These are phyloP conservation scores for Starmerella apicola DNA, from an alignment of 805 yeast species.

Conservation along the genomic window DNA sequence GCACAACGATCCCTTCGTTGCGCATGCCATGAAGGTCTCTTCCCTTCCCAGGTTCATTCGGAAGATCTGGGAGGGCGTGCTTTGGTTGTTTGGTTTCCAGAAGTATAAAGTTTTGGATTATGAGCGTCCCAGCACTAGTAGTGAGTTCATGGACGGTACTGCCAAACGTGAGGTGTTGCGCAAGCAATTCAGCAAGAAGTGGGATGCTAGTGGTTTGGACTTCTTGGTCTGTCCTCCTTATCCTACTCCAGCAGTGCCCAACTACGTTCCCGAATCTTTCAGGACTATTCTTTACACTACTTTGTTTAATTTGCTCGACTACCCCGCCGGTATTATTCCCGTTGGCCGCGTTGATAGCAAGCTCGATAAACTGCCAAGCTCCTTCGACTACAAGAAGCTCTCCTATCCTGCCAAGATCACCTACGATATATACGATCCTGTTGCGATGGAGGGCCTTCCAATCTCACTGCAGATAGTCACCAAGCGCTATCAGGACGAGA, in stretches of 20 bases:
- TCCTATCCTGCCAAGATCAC: constrained; percentile 35
- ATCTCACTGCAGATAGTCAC: constrained; percentile 53
- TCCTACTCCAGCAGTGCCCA: constrained; percentile 34
- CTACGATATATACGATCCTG: constrained; percentile 38
- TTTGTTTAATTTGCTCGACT: constrained; percentile 43
- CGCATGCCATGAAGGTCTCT: constrained; percentile 22
- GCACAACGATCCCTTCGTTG: constrained; percentile 29
- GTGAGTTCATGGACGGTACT: constrained; percentile 28
- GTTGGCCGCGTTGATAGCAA: constrained; percentile 40
- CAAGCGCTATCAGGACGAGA: constrained; percentile 48
- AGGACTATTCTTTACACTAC: constrained; percentile 41
- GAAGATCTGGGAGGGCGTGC: constrained; percentile 29
- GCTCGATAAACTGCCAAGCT: constrained; percentile 26
- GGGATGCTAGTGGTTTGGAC: constrained; percentile 31
- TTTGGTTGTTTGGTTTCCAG: constrained; percentile 28
- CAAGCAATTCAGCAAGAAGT: constrained; percentile 23
- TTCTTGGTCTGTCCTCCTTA: constrained; percentile 31
- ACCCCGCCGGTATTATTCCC: constrained; percentile 46
- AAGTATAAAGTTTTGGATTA: constrained; percentile 26
- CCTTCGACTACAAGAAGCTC: constrained; percentile 20
- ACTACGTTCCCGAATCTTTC: constrained; percentile 27
- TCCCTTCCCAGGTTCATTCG: constrained; percentile 28
- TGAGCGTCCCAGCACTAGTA: constrained; percentile 25
- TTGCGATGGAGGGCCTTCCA: constrained; percentile 45
- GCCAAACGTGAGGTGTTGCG: constrained; percentile 30